These are phyloP conservation scores for Prototheca wickerhamii DNA, from an alignment of 163 green algal genomes.

Conservation along the genomic window DNA sequence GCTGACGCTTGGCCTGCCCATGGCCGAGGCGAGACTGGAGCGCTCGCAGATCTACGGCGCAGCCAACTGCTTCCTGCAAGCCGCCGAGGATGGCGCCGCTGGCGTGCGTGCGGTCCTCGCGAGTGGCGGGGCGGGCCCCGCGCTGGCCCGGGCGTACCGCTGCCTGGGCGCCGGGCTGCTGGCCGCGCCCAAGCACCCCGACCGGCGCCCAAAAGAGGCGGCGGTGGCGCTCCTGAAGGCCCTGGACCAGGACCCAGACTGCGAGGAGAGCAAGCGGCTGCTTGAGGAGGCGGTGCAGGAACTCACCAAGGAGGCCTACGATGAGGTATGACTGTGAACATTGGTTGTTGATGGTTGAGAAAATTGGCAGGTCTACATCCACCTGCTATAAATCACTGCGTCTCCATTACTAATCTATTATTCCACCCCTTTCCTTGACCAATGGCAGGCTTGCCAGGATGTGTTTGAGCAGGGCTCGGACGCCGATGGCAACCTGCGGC, in stretches of 20 bases:
- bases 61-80: constrained; percentile 37
- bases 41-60: constrained; percentile 9
- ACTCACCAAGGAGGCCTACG: constrained; percentile 20
- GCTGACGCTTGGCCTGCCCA: constrained; percentile 15
- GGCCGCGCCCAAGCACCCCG: constrained; percentile 23
- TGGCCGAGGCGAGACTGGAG: constrained; percentile 15
- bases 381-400: not conserved
- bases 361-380: not conserved
- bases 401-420: too few relatives aligned
- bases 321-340: constrained; percentile 6
- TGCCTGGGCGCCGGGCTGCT: constrained; percentile 1
- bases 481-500: not conserved
- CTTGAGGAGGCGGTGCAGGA: constrained; percentile 16
- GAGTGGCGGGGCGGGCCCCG: not conserved
- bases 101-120: constrained; percentile 8
- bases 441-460: not conserved
- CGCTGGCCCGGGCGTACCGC: not conserved
- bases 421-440: too few relatives aligned
- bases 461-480: not conserved
- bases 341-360: not conserved
- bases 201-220: constrained; percentile 16
- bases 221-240: constrained; percentile 18
- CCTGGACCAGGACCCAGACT: constrained; percentile 6
- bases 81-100: constrained; percentile 14
- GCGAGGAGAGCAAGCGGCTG: not conserved